Percentiles rank a stretch among this genome's conserved stretches.
Conservation (phyloP, 164 flowering plant genomes). For the Tetrastigma voinierianum region DNA sequence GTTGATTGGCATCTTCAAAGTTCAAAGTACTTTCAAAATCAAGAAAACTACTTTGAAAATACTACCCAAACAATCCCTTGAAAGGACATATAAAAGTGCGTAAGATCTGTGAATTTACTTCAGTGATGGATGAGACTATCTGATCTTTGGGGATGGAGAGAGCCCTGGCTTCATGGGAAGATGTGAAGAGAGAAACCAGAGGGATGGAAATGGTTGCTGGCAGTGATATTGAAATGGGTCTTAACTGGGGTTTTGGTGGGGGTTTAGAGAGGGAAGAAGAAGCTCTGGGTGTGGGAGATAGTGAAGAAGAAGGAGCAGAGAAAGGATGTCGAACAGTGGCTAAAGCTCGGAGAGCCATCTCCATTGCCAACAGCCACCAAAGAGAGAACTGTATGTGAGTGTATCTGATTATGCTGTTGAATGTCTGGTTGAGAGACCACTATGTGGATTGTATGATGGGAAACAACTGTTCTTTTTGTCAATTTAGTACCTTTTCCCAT, state of each 20-base stretch:
- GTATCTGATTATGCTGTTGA: not conserved
- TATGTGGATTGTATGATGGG: slow-evolving; percentile 13
- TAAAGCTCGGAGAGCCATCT: slow-evolving; percentile 57
- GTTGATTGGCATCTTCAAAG: too few relatives aligned
- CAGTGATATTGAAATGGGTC: slow-evolving; percentile 30
- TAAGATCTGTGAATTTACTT: slow-evolving; percentile 30
- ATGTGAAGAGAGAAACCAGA: slow-evolving; percentile 46
- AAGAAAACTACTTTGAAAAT: too few relatives aligned
- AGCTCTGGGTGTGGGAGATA: slow-evolving; percentile 16
- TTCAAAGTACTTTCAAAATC: too few relatives aligned
- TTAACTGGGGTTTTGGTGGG: slow-evolving; percentile 19
- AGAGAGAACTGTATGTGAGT: not conserved
- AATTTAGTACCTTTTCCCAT: too few relatives aligned
- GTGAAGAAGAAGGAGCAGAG: slow-evolving; percentile 23
- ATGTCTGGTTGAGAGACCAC: not conserved
- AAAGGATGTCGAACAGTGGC: slow-evolving; percentile 43
- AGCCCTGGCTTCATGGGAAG: slow-evolving; percentile 65
- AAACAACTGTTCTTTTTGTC: slow-evolving; percentile 8
- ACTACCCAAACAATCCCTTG: too few relatives aligned
- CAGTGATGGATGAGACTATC: slow-evolving; percentile 65
- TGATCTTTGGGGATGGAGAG: slow-evolving; percentile 64
- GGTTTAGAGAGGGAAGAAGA: slow-evolving; percentile 14
- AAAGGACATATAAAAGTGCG: too few relatives aligned
- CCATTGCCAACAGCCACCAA: slow-evolving; percentile 28
- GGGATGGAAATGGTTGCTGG: slow-evolving; percentile 51